Percentiles rank a stretch among this genome's conserved stretches.
These are phyloP conservation scores for Vigna radiata DNA, from an alignment of 306 rosid genomes.

Conservation along the genomic window DNA sequence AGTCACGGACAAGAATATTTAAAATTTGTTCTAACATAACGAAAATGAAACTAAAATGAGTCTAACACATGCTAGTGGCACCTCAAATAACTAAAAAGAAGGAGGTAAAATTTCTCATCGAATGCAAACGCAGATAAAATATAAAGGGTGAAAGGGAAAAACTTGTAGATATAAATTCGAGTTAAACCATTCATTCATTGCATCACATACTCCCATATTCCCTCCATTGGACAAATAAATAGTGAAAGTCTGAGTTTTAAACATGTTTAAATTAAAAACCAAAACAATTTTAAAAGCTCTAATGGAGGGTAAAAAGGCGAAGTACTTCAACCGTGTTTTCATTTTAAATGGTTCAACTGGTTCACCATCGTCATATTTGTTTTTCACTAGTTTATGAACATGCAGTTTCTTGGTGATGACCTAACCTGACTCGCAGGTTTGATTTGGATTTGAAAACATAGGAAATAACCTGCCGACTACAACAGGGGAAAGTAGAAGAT, in stretches of 20 bases:
- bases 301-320: not conserved
- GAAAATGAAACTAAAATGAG: not conserved
- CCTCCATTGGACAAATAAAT: not conserved
- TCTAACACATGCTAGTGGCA: not conserved
- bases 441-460: not conserved
- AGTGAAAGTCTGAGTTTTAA: not conserved
- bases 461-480: not conserved
- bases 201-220: not conserved
- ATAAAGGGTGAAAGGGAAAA: not conserved
- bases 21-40: not conserved
- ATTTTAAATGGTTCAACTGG: not conserved
- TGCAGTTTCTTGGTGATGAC: not conserved
- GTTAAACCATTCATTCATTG: not conserved
- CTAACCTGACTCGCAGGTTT: not conserved
- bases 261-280: not conserved
- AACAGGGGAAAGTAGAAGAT: conserved; percentile 9
- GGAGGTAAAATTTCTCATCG: not conserved
- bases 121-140: not conserved
- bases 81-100: not conserved
- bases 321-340: not conserved
- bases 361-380: not conserved
- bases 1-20: conserved; percentile 9
- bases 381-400: not conserved
- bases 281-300: not conserved
- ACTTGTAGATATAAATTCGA: not conserved